phyloP scores from a whole-genome alignment of 768 basidiomycete species.

The Suillus fuscotomentosus region DNA sequence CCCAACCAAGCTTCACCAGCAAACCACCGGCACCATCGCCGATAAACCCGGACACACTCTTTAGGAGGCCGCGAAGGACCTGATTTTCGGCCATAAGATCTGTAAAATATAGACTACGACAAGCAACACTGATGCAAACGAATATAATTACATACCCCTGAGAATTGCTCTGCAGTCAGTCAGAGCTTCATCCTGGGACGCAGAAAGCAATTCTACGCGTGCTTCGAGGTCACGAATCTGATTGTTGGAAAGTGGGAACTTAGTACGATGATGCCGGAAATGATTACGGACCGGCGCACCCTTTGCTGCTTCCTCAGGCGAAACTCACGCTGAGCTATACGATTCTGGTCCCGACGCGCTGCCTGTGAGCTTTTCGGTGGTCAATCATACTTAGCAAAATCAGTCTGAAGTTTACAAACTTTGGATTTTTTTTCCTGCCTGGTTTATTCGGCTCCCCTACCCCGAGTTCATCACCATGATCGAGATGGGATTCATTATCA shows the following conservation, averaged over 20 bases:
- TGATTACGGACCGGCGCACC: constrained; percentile 35
- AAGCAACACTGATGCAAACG: not conserved
- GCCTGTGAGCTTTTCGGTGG: constrained; percentile 68
- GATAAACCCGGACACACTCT: constrained; percentile 75
- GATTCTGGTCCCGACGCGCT: constrained; percentile 84
- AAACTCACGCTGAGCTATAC: constrained; percentile 93
- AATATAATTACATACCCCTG: constrained; percentile 48
- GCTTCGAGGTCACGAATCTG: constrained; percentile 96
- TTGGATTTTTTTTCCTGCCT: constrained; percentile 88
- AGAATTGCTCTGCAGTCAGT: constrained; percentile 81
- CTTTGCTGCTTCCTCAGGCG: constrained; percentile 89
- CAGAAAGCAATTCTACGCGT: constrained; percentile 90
- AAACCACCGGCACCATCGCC: constrained; percentile 84
- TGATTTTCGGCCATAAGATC: constrained; percentile 92
- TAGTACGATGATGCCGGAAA: not conserved
- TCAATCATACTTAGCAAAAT: constrained; percentile 11
- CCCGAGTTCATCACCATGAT: constrained; percentile 17
- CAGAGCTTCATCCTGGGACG: constrained; percentile 86
- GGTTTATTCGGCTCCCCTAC: constrained; percentile 34
- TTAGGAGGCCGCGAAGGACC: constrained; percentile 74
- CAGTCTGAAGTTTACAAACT: constrained; percentile 44
- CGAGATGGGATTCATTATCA: constrained; percentile 55
- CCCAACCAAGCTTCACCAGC: constrained; percentile 78
- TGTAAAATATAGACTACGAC: constrained; percentile 24
- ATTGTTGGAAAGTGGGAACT: constrained; percentile 6